A percentile compares a stretch with the other conserved stretches of the same genome.
phyloP scores from a whole-genome alignment of 2,329 filamentous ascomycete genomes.

The Ophiostoma sp. region DNA sequence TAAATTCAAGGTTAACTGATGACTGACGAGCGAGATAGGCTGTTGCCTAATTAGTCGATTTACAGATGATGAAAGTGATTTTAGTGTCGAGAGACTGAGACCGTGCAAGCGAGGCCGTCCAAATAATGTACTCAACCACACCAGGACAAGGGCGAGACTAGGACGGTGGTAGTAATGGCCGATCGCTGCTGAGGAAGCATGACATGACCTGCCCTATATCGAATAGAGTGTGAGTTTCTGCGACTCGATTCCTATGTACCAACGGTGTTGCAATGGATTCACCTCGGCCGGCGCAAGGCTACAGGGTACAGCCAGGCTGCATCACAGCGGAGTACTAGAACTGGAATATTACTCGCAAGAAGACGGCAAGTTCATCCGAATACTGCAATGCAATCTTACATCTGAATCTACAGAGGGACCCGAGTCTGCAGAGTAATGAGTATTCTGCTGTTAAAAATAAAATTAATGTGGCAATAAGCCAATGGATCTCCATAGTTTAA shows the following conservation, averaged over 20 bases:
- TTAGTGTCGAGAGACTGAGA: neutral
- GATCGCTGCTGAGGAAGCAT: constrained; percentile 8
- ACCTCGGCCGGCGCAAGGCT: neutral
- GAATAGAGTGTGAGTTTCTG: neutral
- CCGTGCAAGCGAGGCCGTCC: neutral
- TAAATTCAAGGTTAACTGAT: neutral
- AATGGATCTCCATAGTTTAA: constrained; percentile 1
- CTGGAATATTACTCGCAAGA: neutral
- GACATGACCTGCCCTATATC: neutral
- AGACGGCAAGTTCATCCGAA: neutral
- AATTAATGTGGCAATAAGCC: neutral
- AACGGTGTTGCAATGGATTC: neutral
- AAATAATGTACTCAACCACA: neutral
- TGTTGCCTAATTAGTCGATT: neutral
- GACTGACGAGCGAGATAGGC: neutral
- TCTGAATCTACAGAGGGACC: neutral
- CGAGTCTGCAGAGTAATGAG: no score
- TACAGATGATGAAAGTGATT: neutral
- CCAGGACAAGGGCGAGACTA: neutral
- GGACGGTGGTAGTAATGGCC: neutral
- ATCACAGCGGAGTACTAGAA: neutral
- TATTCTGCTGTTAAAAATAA: no score
- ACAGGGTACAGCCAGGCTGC: neutral
- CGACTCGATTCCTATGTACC: neutral
- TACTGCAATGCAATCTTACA: neutral